Percentiles rank a stretch among this genome's conserved stretches.
Evolutionary conservation across 345 rosid species (phyloP).

Genomic region (Luvunga scandens): DNA sequence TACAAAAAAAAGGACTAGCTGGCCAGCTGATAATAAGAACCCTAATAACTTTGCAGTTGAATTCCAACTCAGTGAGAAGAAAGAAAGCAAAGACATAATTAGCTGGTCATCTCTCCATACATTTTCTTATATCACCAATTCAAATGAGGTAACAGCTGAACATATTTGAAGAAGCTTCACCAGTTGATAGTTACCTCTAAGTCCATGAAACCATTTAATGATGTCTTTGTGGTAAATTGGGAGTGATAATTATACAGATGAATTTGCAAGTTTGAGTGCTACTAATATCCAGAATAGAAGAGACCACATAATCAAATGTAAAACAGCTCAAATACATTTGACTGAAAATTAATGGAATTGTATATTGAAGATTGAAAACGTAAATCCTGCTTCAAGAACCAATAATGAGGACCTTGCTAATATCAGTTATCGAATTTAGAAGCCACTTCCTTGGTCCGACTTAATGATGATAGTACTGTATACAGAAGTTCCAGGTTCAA

Average conservation of each 20-base stretch:
- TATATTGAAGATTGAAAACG: background rate
- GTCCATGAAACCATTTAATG: background rate
- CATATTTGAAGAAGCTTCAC: background rate
- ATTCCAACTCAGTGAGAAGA: background rate
- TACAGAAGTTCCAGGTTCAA: background rate
- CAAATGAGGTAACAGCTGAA: too few relatives aligned
- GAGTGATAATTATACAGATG: background rate
- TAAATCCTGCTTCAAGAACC: background rate
- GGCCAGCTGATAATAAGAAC: background rate
- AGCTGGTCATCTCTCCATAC: background rate
- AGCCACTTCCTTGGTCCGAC: background rate
- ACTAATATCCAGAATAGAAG: background rate
- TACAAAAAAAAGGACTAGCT: background rate
- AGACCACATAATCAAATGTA: background rate
- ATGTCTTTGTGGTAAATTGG: background rate
- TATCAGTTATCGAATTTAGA: background rate
- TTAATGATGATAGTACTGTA: background rate
- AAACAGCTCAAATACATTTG: background rate
- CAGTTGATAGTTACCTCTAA: too few relatives aligned
- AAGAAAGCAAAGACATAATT: conserved; percentile 1
- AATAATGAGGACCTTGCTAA: background rate
- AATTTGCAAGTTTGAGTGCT: background rate
- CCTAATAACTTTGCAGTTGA: background rate
- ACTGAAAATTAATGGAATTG: background rate
- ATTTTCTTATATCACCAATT: background rate